A percentile compares a stretch with the other conserved stretches of the same genome.
Conservation (phyloP, 2,329 filamentous ascomycete genomes). For the Samsoniella hepiali region DNA sequence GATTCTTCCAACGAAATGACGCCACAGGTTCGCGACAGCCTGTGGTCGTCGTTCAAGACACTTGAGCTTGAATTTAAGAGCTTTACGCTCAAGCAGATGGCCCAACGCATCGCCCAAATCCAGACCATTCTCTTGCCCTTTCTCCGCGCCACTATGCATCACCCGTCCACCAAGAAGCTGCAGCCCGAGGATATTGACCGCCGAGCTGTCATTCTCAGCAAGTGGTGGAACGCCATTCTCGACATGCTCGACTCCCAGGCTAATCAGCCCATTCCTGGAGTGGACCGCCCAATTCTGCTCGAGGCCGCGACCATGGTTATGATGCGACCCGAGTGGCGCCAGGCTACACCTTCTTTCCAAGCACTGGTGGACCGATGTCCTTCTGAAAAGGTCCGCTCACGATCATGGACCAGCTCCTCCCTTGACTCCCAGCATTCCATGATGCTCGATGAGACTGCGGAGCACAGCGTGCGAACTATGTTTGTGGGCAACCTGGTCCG, state of each 20-base stretch:
- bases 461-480: slow-evolving; percentile 85
- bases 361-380: slow-evolving; percentile 56
- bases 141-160: slow-evolving; percentile 64
- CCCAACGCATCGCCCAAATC: slow-evolving; percentile 72
- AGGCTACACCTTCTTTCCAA: slow-evolving; percentile 65
- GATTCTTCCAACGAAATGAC: slow-evolving; percentile 47
- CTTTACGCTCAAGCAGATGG: slow-evolving; percentile 69
- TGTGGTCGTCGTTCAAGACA: slow-evolving; percentile 54
- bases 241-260: slow-evolving; percentile 73
- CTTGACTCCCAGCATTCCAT: slow-evolving; percentile 62
- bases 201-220: slow-evolving; percentile 74
- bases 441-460: slow-evolving; percentile 62
- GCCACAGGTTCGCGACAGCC: slow-evolving; percentile 45
- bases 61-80: slow-evolving; percentile 47
- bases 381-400: slow-evolving; percentile 43
- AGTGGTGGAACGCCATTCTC: slow-evolving; percentile 83
- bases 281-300: slow-evolving; percentile 77
- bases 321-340: slow-evolving; percentile 84
- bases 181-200: slow-evolving; percentile 80
- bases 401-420: slow-evolving; percentile 48
- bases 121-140: slow-evolving; percentile 73
- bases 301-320: slow-evolving; percentile 79
- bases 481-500: slow-evolving; percentile 78
- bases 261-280: slow-evolving; percentile 70
- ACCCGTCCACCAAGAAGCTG: slow-evolving; percentile 62